Percentiles rank a stretch among this genome's conserved stretches.
phyloP scores from a whole-genome alignment of 2,329 filamentous ascomycete species.

The Monosporascus sp. region DNA sequence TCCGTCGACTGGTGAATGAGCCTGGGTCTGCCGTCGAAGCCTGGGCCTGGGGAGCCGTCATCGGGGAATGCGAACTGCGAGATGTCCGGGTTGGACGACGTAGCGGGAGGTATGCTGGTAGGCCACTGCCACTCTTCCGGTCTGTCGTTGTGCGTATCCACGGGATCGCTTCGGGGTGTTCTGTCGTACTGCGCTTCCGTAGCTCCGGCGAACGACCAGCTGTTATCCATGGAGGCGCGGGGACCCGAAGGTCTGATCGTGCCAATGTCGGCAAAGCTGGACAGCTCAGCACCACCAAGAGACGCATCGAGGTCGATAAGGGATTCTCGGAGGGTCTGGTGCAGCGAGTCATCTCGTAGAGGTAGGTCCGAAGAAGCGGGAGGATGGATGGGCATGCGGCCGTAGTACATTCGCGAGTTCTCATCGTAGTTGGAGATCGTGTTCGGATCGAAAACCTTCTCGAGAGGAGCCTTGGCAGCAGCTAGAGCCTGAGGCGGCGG shows the following conservation, averaged over 20 bases:
- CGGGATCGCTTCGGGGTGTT: conserved; percentile 54
- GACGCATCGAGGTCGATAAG: conserved; percentile 62
- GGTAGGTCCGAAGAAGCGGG: conserved; percentile 50
- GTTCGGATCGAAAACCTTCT: conserved; percentile 63
- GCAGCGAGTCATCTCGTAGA: conserved; percentile 51
- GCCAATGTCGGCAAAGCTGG: conserved; percentile 56
- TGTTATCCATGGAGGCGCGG: conserved; percentile 45
- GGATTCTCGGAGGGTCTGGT: conserved; percentile 53
- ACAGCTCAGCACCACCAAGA: conserved; percentile 49
- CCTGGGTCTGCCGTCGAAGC: conserved; percentile 34
- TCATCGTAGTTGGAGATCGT: conserved; percentile 61
- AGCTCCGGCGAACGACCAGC: conserved; percentile 37
- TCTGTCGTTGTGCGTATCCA: conserved; percentile 47
- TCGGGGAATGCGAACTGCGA: conserved; percentile 46
- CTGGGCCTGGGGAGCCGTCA: conserved; percentile 22
- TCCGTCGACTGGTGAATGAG: conserved; percentile 49
- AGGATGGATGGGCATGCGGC: conserved; percentile 24
- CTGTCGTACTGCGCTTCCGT: conserved; percentile 38
- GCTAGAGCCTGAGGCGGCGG: conserved; percentile 55
- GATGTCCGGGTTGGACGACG: conserved; percentile 48
- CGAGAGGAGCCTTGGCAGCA: conserved; percentile 53
- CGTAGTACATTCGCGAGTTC: conserved; percentile 58
- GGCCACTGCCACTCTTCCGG: conserved; percentile 57
- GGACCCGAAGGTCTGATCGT: conserved; percentile 47
- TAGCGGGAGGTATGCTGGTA: conserved; percentile 44